Conservation (phyloP, 495 filamentous ascomycete species). For the Xylaria intraflava region DNA sequence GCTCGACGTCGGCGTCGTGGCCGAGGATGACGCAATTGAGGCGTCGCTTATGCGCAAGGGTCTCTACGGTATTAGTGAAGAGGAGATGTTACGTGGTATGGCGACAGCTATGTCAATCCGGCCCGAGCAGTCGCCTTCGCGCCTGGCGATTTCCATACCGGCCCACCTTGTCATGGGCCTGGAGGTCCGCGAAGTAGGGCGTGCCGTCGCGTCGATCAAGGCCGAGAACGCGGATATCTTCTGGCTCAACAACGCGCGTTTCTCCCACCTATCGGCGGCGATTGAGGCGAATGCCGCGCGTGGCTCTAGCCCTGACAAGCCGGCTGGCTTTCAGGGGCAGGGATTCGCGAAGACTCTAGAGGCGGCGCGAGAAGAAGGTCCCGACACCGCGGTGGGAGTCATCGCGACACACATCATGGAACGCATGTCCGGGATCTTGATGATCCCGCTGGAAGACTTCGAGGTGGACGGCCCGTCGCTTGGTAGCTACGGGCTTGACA, state of each 20-base stretch:
- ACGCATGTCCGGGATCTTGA: conserved; percentile 25
- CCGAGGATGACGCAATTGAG: conserved; percentile 22
- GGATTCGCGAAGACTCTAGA: background rate
- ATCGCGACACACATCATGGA: conserved; percentile 16
- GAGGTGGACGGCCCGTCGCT: conserved; percentile 21
- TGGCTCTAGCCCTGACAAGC: background rate
- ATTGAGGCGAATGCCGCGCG: background rate
- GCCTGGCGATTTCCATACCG: no score
- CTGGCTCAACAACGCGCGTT: conserved; percentile 12
- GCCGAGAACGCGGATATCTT: conserved; percentile 9
- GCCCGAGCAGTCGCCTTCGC: conserved; percentile 2
- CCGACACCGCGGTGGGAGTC: conserved; percentile 3
- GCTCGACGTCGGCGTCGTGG: conserved; percentile 33
- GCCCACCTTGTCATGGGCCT: conserved; percentile 24
- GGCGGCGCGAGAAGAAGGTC: background rate
- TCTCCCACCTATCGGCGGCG: conserved; percentile 1
- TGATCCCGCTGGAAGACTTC: conserved; percentile 17
- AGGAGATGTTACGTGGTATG: conserved; percentile 25
- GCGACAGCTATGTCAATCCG: conserved; percentile 23
- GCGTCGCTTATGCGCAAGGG: conserved; percentile 21
- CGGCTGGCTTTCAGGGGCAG: background rate
- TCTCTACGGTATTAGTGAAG: conserved; percentile 32
- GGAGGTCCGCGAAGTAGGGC: conserved; percentile 19
- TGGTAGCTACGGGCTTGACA: conserved; percentile 36
- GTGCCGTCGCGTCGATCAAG: conserved; percentile 1